These are phyloP conservation scores for Prunus davidiana DNA, from an alignment of 306 rosid genomes.

Conservation along the genomic window DNA sequence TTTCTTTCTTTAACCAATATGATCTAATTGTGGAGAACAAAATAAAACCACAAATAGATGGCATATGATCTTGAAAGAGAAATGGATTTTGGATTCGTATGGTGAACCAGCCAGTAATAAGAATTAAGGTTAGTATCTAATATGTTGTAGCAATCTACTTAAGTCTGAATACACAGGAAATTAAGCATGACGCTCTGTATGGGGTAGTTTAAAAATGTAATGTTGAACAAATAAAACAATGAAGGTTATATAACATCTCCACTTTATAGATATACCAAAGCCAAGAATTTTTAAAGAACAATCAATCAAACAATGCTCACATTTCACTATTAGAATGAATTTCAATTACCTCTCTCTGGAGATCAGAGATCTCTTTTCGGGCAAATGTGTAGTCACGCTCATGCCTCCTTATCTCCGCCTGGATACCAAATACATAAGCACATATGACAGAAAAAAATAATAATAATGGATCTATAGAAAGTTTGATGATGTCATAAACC, in stretches of 20 bases:
- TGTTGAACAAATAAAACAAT: background rate
- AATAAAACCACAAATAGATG: background rate
- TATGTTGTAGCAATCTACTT: background rate
- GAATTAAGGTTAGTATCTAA: background rate
- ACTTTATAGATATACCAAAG: background rate
- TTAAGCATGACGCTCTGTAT: background rate
- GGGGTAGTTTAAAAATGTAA: background rate
- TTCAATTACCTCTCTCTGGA: conserved; percentile 70
- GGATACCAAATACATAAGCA: conserved; percentile 26
- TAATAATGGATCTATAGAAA: background rate
- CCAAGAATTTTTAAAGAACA: background rate
- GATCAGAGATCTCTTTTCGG: conserved; percentile 75
- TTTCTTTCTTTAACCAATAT: background rate
- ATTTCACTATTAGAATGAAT: background rate
- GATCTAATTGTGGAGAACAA: background rate
- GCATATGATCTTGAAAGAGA: background rate
- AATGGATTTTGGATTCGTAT: background rate
- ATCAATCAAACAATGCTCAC: background rate
- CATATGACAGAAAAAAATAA: conserved; percentile 1
- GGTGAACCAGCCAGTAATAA: background rate
- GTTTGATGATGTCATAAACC: conserved; percentile 34
- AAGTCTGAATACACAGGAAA: background rate
- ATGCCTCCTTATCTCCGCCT: conserved; percentile 77
- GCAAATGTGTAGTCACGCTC: conserved; percentile 70
- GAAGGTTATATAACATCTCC: background rate